Evolutionary conservation across 192 early-diverging fungal species (phyloP).

Genomic region (Geranomyces michiganensis): DNA sequence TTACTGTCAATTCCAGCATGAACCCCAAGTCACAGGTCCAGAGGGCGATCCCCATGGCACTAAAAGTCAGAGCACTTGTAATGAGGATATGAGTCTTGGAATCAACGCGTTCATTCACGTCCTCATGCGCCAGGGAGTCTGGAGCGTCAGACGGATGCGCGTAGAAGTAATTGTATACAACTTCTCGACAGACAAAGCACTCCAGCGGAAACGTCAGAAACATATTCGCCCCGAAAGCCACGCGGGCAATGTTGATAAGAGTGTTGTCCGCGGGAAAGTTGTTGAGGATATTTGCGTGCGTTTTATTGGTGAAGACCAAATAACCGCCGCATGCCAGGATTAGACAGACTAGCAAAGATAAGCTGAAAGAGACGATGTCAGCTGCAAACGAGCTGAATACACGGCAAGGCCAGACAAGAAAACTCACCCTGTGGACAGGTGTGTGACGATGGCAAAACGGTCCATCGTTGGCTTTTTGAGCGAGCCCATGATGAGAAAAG

Average conservation of each 20-base stretch:
- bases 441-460: slow-evolving; percentile 81
- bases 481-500: slow-evolving; percentile 87
- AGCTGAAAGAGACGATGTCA: slow-evolving; percentile 35
- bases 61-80: slow-evolving; percentile 67
- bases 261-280: slow-evolving; percentile 79
- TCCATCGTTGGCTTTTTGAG: slow-evolving; percentile 82
- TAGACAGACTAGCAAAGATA: slow-evolving; percentile 72
- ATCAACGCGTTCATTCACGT: slow-evolving; percentile 25
- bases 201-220: slow-evolving; percentile 92
- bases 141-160: slow-evolving; percentile 3
- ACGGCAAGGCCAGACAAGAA: no score
- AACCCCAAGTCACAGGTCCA: slow-evolving; percentile 81
- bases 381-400: no score
- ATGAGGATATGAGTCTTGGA: slow-evolving; percentile 63
- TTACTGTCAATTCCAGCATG: slow-evolving; percentile 78
- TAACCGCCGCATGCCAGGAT: slow-evolving; percentile 76
- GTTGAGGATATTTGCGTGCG: slow-evolving; percentile 80
- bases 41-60: slow-evolving; percentile 71
- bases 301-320: slow-evolving; percentile 80
- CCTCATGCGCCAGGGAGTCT: background rate
- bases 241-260: slow-evolving; percentile 83
- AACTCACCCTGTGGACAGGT: slow-evolving; percentile 73
- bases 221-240: slow-evolving; percentile 92
- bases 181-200: slow-evolving; percentile 86
- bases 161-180: slow-evolving; percentile 32